A percentile compares a stretch with the other conserved stretches of the same genome.
phyloP scores from a whole-genome alignment of 805 yeast genomes.

The Ogataea degrootiae region DNA sequence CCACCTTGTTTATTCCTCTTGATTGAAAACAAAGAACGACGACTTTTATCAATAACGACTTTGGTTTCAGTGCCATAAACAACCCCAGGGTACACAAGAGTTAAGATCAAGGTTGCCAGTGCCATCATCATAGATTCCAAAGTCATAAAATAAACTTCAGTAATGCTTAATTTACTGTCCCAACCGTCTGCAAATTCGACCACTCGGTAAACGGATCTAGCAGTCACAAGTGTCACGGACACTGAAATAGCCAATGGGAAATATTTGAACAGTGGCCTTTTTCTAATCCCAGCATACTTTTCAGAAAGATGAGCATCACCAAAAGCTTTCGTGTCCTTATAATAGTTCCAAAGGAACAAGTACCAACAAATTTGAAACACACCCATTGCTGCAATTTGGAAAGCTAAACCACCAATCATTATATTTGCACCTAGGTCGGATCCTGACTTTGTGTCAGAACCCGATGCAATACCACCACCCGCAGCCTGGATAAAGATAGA shows the following conservation, averaged over 20 bases:
- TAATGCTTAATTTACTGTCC: slow-evolving; percentile 55
- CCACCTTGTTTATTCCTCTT: neutral
- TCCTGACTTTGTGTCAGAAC: slow-evolving; percentile 28
- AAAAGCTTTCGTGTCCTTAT: slow-evolving; percentile 13
- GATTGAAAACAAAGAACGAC: neutral
- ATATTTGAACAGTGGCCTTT: slow-evolving; percentile 29
- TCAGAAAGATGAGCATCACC: slow-evolving; percentile 32
- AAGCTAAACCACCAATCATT: slow-evolving; percentile 71
- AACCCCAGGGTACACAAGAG: slow-evolving; percentile 59
- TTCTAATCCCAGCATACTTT: slow-evolving; percentile 28
- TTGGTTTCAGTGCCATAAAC: slow-evolving; percentile 31
- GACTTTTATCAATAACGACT: slow-evolving; percentile 5
- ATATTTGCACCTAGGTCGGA: slow-evolving; percentile 45
- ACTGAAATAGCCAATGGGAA: slow-evolving; percentile 41
- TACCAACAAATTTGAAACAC: slow-evolving; percentile 46
- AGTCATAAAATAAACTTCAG: slow-evolving; percentile 50
- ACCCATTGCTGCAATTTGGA: slow-evolving; percentile 66
- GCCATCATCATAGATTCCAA: slow-evolving; percentile 61
- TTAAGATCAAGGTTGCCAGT: slow-evolving; percentile 38
- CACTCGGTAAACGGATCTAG: slow-evolving; percentile 65
- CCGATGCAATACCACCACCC: slow-evolving; percentile 67
- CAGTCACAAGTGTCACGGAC: slow-evolving; percentile 45
- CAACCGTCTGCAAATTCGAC: slow-evolving; percentile 68
- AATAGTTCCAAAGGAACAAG: slow-evolving; percentile 39
- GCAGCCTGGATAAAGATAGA: slow-evolving; percentile 59